Conservation (phyloP, 2,329 filamentous ascomycete species). For the Colletotrichum spaethianum region DNA sequence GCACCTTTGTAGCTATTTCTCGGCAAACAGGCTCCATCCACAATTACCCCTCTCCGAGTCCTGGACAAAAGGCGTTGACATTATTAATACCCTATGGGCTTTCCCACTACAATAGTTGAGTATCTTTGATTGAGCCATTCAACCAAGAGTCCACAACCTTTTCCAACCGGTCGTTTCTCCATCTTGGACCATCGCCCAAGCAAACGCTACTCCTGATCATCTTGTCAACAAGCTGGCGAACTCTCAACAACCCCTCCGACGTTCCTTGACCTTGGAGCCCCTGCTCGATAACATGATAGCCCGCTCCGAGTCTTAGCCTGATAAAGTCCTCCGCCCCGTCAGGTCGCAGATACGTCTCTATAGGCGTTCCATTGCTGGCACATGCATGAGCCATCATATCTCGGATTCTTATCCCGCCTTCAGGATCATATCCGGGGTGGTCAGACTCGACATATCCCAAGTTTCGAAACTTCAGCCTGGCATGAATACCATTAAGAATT, state of each 20-base stretch:
- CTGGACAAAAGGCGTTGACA: not conserved
- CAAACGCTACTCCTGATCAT: slow-evolving; percentile 2
- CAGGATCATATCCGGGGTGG: slow-evolving; percentile 13
- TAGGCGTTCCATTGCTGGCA: not conserved
- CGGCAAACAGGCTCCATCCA: not conserved
- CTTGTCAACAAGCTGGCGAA: not conserved
- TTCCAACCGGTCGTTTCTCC: not conserved
- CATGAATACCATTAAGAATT: slow-evolving; percentile 3
- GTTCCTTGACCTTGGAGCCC: not conserved
- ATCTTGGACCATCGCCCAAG: slow-evolving; percentile 6
- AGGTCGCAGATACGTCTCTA: not conserved
- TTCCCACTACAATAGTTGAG: not conserved
- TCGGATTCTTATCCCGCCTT: not conserved
- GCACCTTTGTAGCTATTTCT: not conserved
- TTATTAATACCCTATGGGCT: not conserved
- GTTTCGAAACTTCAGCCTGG: not conserved
- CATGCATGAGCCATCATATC: not conserved
- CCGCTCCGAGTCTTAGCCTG: not conserved
- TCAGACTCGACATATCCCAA: slow-evolving; percentile 4
- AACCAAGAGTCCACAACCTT: not conserved
- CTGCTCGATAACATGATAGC: not conserved
- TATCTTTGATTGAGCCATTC: not conserved
- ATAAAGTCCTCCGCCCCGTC: not conserved
- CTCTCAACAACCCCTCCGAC: not conserved
- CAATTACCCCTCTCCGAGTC: not conserved